Evolutionary conservation across 2,329 filamentous ascomycete genomes (phyloP).

Genomic region (Aspergillus proliferans): DNA sequence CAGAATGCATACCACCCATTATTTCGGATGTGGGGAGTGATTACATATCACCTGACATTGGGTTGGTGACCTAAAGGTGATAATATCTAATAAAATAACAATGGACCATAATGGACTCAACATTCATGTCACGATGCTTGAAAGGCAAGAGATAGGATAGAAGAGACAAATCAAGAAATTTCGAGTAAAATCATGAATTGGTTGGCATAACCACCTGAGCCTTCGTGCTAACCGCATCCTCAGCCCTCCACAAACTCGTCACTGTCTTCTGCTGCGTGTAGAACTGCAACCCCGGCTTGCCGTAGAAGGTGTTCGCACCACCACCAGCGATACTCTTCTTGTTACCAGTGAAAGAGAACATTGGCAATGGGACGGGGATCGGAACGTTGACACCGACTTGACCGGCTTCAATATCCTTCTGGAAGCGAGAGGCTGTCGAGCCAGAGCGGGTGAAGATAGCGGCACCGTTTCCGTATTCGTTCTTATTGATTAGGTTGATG

Average conservation of each 20-base stretch:
- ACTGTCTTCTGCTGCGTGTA: constrained; percentile 98
- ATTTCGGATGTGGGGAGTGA: too few species aligned
- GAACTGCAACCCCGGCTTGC: constrained; percentile 83
- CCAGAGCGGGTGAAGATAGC: constrained; percentile 61
- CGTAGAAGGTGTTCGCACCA: constrained; percentile 91
- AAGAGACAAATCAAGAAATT: too few species aligned
- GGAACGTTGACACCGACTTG: constrained; percentile 63
- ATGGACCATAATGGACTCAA: too few species aligned
- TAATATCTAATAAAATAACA: too few species aligned
- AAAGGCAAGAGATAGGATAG: too few species aligned
- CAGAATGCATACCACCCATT: too few species aligned
- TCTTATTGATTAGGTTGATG: constrained; percentile 58
- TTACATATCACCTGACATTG: too few species aligned
- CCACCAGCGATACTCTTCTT: constrained; percentile 91
- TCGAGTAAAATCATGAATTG: not conserved
- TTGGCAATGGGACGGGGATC: constrained; percentile 57
- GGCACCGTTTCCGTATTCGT: constrained; percentile 62
- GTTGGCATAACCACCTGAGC: constrained; percentile 80
- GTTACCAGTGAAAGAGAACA: constrained; percentile 62
- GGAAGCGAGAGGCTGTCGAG: constrained; percentile 55
- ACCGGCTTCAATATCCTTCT: constrained; percentile 60
- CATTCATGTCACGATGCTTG: too few species aligned
- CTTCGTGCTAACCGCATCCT: constrained; percentile 79
- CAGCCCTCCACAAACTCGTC: constrained; percentile 79
- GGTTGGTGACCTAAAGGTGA: too few species aligned